These are phyloP conservation scores for Medicago lupulina DNA, from an alignment of 306 rosid species.

Conservation along the genomic window DNA sequence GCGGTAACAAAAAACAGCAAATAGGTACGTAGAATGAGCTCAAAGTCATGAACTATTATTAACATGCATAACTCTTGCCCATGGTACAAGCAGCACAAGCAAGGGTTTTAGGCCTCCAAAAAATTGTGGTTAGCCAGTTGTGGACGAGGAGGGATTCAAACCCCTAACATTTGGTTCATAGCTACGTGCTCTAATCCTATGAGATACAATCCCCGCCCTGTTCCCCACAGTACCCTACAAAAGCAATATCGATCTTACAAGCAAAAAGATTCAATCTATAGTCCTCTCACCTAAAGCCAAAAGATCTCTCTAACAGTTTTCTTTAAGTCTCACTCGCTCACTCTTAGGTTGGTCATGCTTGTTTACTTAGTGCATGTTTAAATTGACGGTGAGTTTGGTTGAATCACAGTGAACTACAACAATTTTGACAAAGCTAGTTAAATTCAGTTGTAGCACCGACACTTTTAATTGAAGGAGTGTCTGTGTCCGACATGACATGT, in stretches of 20 bases:
- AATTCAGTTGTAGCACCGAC: no score
- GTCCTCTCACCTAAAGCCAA: neutral
- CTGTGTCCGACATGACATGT: no score
- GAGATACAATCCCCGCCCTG: neutral
- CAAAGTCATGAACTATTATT: neutral
- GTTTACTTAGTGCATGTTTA: neutral
- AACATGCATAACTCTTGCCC: neutral
- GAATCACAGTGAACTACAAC: neutral
- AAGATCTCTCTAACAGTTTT: neutral
- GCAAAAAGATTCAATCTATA: neutral
- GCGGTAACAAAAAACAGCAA: neutral
- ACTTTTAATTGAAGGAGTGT: no score
- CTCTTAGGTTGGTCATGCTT: neutral
- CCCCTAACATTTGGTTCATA: neutral
- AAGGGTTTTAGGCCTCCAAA: neutral
- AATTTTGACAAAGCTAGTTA: neutral
- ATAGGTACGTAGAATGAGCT: constrained; percentile 2
- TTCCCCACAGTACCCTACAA: neutral
- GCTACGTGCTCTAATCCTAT: neutral
- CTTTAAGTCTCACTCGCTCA: neutral
- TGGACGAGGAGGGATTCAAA: neutral
- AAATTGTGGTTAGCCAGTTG: neutral
- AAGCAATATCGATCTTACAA: neutral
- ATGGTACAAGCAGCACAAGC: neutral
- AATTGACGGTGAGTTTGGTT: neutral